Evolutionary conservation across 2,329 filamentous ascomycete genomes (phyloP), one percentile per base, ranked within the genome.

Genomic region (Simplicillium sp.): DNA sequence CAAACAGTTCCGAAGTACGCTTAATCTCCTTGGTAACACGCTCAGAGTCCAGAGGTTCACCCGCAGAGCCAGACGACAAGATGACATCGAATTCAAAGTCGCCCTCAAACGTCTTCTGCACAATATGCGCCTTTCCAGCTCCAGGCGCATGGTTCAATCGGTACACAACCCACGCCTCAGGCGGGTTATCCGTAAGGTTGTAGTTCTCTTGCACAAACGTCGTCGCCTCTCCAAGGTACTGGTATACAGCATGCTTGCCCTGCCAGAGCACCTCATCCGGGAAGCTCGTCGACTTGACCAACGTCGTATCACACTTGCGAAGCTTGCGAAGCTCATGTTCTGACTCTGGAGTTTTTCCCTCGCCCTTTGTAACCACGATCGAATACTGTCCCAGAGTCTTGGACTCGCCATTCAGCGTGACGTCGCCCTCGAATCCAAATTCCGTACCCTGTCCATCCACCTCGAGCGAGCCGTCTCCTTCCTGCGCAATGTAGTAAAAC

Each of bases 31-130:
- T 65, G 1, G 82, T 84, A 13, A 97, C 61, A 45, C 83, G 77
- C 33, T 82, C 74, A 42, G 70, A 71, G 5, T 64, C 71, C 29
- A 77, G 48, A 14, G 73, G 68, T 48, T 69, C 67, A 25, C 66
- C 62, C 4, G 80, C 75, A 14, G 86, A 89, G 12, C 67, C 79
- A 44, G 89, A 94, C 4, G 86, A 87, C 66, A 88, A 96, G 37
- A 97, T 71, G 40, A 97, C 72, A 57, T 97, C 92, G 51, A 97
- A 97, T 67, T 89, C 87, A 54, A 97, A 98, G 2, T 81, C 61
- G 2, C 92, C 90, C 52, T 89, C 77, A 52, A 95, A 97, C 2
- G 88, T 78, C 64, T 95, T 96, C 62, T 98, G 87, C 13, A 97
- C 72, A 33, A 95, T 66, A 48, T 98, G 90, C 12, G 87, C 66